Conservation (phyloP, 768 basidiomycete genomes). For the Tylopilus sp. region DNA sequence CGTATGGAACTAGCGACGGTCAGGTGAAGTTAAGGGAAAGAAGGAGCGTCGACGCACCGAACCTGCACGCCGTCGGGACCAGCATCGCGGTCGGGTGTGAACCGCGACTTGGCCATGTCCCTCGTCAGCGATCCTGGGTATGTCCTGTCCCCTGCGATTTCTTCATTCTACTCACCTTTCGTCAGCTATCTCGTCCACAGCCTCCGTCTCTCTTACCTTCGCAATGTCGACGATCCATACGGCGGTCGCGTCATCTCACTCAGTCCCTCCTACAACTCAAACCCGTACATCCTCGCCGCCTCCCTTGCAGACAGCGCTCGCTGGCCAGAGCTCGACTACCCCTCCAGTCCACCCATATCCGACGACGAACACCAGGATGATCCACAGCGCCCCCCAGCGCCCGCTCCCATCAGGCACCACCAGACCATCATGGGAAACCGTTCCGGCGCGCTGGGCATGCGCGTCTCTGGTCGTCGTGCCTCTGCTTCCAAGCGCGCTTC, state of each 20-base stretch:
- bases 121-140: constrained; percentile 64
- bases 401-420: constrained; percentile 61
- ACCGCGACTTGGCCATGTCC: constrained; percentile 42
- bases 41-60: constrained; percentile 39
- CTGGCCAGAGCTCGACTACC: constrained; percentile 82
- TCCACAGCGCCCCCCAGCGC: constrained; percentile 1
- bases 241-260: constrained; percentile 78
- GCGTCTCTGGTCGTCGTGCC: constrained; percentile 63
- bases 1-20: constrained; percentile 60
- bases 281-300: constrained; percentile 79
- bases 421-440: constrained; percentile 82
- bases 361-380: constrained; percentile 57
- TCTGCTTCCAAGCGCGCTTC: constrained; percentile 53
- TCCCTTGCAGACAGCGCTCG: constrained; percentile 72
- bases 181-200: constrained; percentile 75
- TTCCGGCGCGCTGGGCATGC: constrained; percentile 70
- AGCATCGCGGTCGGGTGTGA: constrained; percentile 6
- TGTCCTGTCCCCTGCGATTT: constrained; percentile 8
- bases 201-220: constrained; percentile 82
- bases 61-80: constrained; percentile 52
- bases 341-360: constrained; percentile 67
- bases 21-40: not conserved
- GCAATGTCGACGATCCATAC: constrained; percentile 84
- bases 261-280: constrained; percentile 70
- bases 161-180: not conserved